Evolutionary conservation across 805 yeast species (phyloP), one percentile per base, ranked within the genome.

Genomic region (Aciculoconidium aculeatum): DNA sequence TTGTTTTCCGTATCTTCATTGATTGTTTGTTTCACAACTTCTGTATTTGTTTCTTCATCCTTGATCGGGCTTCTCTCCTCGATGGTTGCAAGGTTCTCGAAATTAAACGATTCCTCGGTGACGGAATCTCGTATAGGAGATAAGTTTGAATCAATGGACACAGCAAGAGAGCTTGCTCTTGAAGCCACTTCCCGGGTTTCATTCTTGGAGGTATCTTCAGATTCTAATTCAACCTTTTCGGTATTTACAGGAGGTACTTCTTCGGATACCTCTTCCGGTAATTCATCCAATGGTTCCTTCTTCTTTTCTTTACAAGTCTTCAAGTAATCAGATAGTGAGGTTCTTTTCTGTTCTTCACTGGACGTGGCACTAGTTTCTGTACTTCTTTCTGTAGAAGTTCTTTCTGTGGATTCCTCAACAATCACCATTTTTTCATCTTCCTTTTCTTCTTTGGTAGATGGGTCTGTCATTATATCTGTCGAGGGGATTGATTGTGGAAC

Each of bases 291-390:
- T 17, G 6, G 19, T n/a, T 23, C 22, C 13, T 17, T 16, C 15
- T 25, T 25, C 10, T 13, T 30, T 8, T 28, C 28, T 10, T 34
- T 32, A n/a, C 32, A 20, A 4, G 32, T 24, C 21, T 28, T 28
- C 15, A 32, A 21, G 22, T 32, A 32, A 10, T 28, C 36, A 1
- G 36, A 28, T 11, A 32, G 28, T 1, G 36, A 32, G 8, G 35
- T 32, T 11, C 8, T 26, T 28, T 20, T 30, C 24, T 6, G 14
- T 12, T 19, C 10, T 12, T 27, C 12, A n/a, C 12, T 21, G 7
- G 24, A 8, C 11, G 7, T 11, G 24, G 7, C 11, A 6, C 10
- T 16, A 23, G 7, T n/a, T 11, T 21, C 7, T 7, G 11, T 21
- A 8, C 13, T 21, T 10, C 7, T 21, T 21, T 21, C 11, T 21